phyloP scores from a whole-genome alignment of 345 rosid genomes.

The Populus tremula region DNA sequence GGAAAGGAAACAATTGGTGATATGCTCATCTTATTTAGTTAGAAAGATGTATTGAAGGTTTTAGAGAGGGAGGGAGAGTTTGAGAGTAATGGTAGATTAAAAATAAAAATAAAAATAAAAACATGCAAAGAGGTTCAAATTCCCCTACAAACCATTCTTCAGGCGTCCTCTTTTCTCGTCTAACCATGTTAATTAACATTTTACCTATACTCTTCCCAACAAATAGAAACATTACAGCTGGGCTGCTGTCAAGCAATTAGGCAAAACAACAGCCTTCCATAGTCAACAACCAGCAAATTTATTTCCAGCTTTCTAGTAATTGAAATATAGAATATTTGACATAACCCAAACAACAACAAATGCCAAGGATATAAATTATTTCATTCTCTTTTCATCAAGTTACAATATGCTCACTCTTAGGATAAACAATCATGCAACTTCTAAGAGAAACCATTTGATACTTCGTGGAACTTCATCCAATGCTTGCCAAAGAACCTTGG shows the following conservation, averaged over 20 bases:
- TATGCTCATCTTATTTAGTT: too few species aligned
- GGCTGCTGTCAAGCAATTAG: background rate
- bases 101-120: too few species aligned
- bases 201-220: background rate
- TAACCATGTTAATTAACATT: background rate
- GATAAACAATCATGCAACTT: constrained; percentile 19
- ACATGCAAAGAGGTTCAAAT: too few species aligned
- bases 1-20: too few species aligned
- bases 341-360: background rate
- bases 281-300: background rate
- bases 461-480: background rate
- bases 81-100: too few species aligned
- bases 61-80: too few species aligned
- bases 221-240: background rate
- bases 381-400: constrained; percentile 11
- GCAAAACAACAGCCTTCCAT: background rate
- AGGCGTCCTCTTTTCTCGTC: background rate
- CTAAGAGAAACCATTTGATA: constrained; percentile 7
- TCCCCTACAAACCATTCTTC: background rate
- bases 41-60: too few species aligned
- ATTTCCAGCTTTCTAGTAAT: background rate
- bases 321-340: background rate
- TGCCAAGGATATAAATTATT: constrained; percentile 11
- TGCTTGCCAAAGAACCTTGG: background rate
- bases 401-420: constrained; percentile 28